Percentiles rank a stretch among this genome's conserved stretches.
phyloP scores from a whole-genome alignment of 2,329 filamentous ascomycete genomes.

The Emericellopsis cladophorae region DNA sequence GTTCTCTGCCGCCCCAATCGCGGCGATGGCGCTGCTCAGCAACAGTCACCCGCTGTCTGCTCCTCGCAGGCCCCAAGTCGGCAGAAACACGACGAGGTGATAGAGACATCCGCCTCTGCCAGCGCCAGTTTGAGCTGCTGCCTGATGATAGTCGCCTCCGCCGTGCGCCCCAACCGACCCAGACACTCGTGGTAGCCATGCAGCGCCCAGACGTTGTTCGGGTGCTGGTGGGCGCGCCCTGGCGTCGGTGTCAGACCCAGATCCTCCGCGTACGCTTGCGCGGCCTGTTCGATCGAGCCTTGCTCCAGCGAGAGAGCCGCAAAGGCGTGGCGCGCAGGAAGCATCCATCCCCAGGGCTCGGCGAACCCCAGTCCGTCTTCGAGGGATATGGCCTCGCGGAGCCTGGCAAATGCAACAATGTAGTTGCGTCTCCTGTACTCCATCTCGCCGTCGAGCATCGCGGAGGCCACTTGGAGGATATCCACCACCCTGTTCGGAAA shows the following conservation, averaged over 20 bases:
- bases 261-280: constrained; percentile 41
- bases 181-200: constrained; percentile 60
- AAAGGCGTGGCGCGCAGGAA: constrained; percentile 53
- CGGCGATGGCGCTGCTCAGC: too few relatives aligned
- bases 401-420: constrained; percentile 38
- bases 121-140: constrained; percentile 34
- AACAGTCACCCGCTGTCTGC: too few relatives aligned
- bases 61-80: not conserved
- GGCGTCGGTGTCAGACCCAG: constrained; percentile 41
- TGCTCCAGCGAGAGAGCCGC: constrained; percentile 54
- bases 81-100: constrained; percentile 28
- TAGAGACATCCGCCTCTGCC: constrained; percentile 42
- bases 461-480: constrained; percentile 42
- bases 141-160: constrained; percentile 18
- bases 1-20: too few relatives aligned
- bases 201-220: constrained; percentile 59
- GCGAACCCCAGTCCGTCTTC: constrained; percentile 51
- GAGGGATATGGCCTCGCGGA: constrained; percentile 38
- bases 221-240: constrained; percentile 48
- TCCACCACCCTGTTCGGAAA: constrained; percentile 17
- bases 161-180: constrained; percentile 26
- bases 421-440: constrained; percentile 49
- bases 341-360: constrained; percentile 67
- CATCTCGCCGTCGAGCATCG: constrained; percentile 61
- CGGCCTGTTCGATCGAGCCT: constrained; percentile 36